Conservation (phyloP, 352 stramenopile genomes). For the Globisporangium perplexum region DNA sequence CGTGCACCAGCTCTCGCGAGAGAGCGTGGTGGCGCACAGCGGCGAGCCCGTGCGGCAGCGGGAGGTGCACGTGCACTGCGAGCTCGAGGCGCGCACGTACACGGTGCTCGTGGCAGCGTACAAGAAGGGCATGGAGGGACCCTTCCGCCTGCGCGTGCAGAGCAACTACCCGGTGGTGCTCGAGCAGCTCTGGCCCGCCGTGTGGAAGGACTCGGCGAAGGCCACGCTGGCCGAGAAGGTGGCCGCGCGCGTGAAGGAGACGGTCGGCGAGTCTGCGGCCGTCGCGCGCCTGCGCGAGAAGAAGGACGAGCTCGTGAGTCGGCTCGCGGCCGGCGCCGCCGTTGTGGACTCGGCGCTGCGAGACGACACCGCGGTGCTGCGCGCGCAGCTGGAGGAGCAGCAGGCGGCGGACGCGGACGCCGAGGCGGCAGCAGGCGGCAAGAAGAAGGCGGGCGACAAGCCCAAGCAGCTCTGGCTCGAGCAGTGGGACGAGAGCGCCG, state of each 20-base stretch:
- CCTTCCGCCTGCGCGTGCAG: conserved; percentile 82
- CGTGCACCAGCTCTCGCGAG: conserved; percentile 51
- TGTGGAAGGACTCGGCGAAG: conserved; percentile 54
- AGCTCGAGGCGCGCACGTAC: conserved; percentile 77
- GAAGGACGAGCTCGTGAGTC: conserved; percentile 62
- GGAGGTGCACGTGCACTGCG: conserved; percentile 74
- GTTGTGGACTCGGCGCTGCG: conserved; percentile 64
- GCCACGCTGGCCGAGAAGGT: conserved; percentile 53
- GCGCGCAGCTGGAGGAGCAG: conserved; percentile 56
- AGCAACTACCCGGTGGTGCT: conserved; percentile 82
- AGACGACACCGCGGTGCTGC: conserved; percentile 54
- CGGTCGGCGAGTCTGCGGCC: conserved; percentile 48
- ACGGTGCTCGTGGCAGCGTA: conserved; percentile 86
- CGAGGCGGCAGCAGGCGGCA: conserved; percentile 12
- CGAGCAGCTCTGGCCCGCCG: conserved; percentile 73
- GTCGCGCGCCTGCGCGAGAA: conserved; percentile 58
- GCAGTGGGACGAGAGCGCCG: conserved; percentile 67
- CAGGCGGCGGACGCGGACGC: conserved; percentile 19
- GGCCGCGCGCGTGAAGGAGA: conserved; percentile 57
- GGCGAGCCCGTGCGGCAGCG: conserved; percentile 63
- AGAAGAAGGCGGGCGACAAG: conserved; percentile 16
- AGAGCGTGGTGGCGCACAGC: conserved; percentile 77
- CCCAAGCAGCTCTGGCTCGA: conserved; percentile 52
- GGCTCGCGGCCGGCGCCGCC: conserved; percentile 55
- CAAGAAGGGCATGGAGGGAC: conserved; percentile 85